Percentiles rank a stretch among this genome's conserved stretches.
Evolutionary conservation across 2,329 filamentous ascomycete species (phyloP).

Genomic region (Botrytis byssoidea): DNA sequence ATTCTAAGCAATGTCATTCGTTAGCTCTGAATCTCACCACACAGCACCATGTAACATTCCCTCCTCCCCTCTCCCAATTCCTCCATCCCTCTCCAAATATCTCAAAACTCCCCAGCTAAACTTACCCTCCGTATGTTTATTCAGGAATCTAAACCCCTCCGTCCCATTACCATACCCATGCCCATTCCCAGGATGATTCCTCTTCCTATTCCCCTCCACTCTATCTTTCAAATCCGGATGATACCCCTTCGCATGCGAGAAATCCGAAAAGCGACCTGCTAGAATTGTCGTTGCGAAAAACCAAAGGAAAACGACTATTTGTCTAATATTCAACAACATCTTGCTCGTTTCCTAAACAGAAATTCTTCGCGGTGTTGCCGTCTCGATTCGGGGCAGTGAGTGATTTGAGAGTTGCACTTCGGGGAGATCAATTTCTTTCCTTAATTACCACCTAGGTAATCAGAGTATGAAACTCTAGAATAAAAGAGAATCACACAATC

Average conservation of each 20-base stretch:
- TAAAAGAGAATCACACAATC: neutral
- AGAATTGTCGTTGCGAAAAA: neutral
- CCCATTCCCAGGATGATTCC: neutral
- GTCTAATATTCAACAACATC: neutral
- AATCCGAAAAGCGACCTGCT: slow-evolving; percentile 1
- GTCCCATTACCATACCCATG: neutral
- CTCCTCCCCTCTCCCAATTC: neutral
- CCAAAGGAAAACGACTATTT: neutral
- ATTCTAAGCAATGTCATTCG: neutral
- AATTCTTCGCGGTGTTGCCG: neutral
- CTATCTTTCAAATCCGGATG: slow-evolving; percentile 4
- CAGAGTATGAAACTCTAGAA: neutral
- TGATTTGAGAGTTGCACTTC: neutral
- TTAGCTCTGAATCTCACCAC: neutral
- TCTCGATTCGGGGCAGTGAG: too few relatives aligned
- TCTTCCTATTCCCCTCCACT: slow-evolving; percentile 20
- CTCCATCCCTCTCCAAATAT: neutral
- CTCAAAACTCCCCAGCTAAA: neutral
- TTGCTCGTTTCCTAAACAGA: fast-evolving
- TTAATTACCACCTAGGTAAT: neutral
- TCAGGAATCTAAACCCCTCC: neutral
- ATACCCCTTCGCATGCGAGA: neutral
- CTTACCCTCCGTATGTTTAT: neutral
- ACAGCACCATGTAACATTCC: too few relatives aligned
- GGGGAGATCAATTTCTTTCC: neutral